Conservation (phyloP, 2,329 filamentous ascomycete species). For the Achaetomium macrosporum region DNA sequence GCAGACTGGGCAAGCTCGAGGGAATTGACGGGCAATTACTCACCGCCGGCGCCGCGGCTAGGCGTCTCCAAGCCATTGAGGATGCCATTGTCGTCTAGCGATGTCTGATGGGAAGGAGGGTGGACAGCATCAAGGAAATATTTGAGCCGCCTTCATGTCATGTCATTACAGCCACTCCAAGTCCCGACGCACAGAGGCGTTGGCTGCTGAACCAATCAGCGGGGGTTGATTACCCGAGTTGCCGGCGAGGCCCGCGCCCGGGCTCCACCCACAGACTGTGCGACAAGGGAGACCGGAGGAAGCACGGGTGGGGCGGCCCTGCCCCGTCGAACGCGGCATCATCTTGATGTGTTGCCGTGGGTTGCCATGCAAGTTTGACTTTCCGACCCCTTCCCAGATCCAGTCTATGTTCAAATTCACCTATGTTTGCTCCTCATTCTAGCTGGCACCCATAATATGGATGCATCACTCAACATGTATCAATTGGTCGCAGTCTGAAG, state of each 20-base stretch:
- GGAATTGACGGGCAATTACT: constrained; percentile 30
- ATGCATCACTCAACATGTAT: no score
- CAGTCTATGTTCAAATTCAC: no score
- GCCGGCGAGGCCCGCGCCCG: constrained; percentile 24
- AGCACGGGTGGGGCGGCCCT: constrained; percentile 2
- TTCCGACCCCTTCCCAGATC: no score
- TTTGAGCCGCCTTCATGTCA: constrained; percentile 18
- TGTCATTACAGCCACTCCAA: constrained; percentile 16
- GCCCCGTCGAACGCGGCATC: neutral
- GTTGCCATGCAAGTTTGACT: no score
- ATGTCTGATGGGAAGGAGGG: constrained; percentile 26
- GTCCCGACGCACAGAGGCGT: constrained; percentile 16
- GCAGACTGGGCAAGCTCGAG: neutral
- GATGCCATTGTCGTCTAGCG: constrained; percentile 46
- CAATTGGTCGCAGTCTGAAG: no score
- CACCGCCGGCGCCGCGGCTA: constrained; percentile 52
- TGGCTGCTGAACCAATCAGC: constrained; percentile 24
- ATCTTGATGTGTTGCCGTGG: no score
- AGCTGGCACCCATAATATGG: no score
- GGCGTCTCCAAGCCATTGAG: constrained; percentile 59
- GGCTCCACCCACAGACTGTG: constrained; percentile 2
- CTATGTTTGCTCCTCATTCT: no score
- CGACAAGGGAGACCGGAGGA: neutral
- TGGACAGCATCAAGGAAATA: constrained; percentile 22
- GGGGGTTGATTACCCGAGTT: constrained; percentile 29